These are phyloP conservation scores for Fusarium torreyae DNA, from an alignment of 2,329 filamentous ascomycete genomes.

Conservation along the genomic window DNA sequence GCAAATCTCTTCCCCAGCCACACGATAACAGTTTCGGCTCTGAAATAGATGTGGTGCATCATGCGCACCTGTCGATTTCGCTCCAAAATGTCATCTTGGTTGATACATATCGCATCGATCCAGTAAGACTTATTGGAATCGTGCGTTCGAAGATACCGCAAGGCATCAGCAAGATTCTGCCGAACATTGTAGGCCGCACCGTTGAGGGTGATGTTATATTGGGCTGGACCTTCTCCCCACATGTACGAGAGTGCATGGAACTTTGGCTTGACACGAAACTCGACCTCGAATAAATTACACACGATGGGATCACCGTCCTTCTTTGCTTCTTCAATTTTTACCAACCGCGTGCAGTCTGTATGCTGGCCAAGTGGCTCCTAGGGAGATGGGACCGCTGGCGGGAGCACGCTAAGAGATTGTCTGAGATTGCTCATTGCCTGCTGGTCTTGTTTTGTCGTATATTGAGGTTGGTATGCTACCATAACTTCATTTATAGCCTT, in stretches of 20 bases:
- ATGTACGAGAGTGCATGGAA: background rate
- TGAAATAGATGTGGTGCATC: conserved; percentile 8
- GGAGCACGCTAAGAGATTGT: no score
- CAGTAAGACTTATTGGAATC: background rate
- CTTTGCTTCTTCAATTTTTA: background rate
- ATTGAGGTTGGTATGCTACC: no score
- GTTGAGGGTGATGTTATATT: background rate
- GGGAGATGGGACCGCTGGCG: no score
- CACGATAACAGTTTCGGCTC: background rate
- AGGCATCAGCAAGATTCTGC: background rate
- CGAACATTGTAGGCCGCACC: background rate
- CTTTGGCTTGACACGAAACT: background rate
- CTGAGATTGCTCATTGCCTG: no score
- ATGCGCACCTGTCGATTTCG: background rate
- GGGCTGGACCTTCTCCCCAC: background rate
- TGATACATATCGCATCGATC: background rate
- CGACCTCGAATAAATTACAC: background rate
- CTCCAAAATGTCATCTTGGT: background rate
- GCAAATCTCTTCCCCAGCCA: background rate
- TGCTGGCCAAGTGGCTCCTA: background rate
- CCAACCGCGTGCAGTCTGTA: background rate
- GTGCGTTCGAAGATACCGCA: background rate
- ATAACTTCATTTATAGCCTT: no score
- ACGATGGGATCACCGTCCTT: background rate
- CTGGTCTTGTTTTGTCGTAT: no score